A percentile compares a stretch with the other conserved stretches of the same genome.
Evolutionary conservation across 148 eudicot species (phyloP).

Genomic region (Vaccinium corymbosum): DNA sequence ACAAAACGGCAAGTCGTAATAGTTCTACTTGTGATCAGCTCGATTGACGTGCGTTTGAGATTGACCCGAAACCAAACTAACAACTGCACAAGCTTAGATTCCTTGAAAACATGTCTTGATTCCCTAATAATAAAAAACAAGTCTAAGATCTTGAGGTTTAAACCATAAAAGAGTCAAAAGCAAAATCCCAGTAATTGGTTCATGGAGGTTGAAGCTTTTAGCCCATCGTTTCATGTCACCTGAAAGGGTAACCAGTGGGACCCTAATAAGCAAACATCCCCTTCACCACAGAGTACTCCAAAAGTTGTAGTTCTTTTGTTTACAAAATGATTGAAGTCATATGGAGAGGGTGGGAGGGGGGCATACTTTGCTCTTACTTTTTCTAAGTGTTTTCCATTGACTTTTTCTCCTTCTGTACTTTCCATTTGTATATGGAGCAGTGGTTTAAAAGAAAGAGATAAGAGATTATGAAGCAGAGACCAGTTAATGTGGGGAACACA

Average conservation of each 20-base stretch:
- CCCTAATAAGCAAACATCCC: constrained; percentile 20
- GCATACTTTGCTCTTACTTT: neutral
- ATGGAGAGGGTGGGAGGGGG: constrained; percentile 6
- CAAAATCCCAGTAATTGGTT: constrained; percentile 24
- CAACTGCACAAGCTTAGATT: neutral
- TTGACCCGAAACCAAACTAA: neutral
- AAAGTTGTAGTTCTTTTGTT: neutral
- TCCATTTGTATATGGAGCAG: constrained; percentile 7
- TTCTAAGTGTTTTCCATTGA: constrained; percentile 12
- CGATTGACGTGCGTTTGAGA: neutral
- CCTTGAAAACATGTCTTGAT: neutral
- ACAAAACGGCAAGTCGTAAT: too few species aligned
- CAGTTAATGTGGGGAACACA: constrained; percentile 45
- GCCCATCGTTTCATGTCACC: constrained; percentile 45
- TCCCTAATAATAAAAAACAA: constrained; percentile 20
- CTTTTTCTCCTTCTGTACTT: neutral
- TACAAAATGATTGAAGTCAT: constrained; percentile 25
- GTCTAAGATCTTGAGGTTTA: neutral
- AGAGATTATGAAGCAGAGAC: constrained; percentile 16
- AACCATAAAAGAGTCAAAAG: neutral
- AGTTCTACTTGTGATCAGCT: too few species aligned
- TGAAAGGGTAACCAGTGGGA: constrained; percentile 21
- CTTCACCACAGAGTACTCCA: constrained; percentile 22
- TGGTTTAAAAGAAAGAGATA: constrained; percentile 9
- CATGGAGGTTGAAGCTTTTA: constrained; percentile 27